A percentile compares a stretch with the other conserved stretches of the same genome.
Evolutionary conservation across 1,139 yeast genomes (phyloP).

Genomic region (Sugiyamaella paludigena): DNA sequence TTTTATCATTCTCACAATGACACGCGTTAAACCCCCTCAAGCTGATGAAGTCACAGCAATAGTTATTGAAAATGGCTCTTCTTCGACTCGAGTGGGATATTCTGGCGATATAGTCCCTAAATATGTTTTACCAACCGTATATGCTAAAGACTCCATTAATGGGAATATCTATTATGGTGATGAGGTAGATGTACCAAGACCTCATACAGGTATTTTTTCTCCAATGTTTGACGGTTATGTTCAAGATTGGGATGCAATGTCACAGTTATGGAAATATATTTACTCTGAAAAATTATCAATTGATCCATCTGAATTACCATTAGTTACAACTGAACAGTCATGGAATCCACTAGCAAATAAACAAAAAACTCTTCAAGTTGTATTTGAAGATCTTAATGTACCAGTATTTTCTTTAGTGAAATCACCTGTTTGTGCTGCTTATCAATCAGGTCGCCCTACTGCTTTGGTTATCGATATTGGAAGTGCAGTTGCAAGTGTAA

Average conservation of each 20-base stretch:
- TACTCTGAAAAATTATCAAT: conserved; percentile 46
- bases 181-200: conserved; percentile 35
- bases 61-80: conserved; percentile 91
- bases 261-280: conserved; percentile 39
- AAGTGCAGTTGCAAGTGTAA: conserved; percentile 54
- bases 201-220: conserved; percentile 39
- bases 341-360: conserved; percentile 79
- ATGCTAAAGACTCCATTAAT: conserved; percentile 31
- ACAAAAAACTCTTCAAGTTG: conserved; percentile 67
- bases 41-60: conserved; percentile 63
- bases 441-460: conserved; percentile 37
- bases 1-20: no score
- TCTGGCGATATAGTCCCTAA: conserved; percentile 93
- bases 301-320: conserved; percentile 67
- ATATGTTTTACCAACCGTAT: conserved; percentile 63
- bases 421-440: conserved; percentile 81
- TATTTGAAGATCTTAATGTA: conserved; percentile 71
- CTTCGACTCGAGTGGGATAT: conserved; percentile 78
- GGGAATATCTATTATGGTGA: conserved; percentile 35
- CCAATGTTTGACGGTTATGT: conserved; percentile 44
- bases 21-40: conserved; percentile 17
- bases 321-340: conserved; percentile 76
- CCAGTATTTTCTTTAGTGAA: conserved; percentile 86
- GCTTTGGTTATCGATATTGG: conserved; percentile 41
- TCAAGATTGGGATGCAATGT: conserved; percentile 48